These are phyloP conservation scores for Streptanthus diversifolius DNA, from an alignment of 345 rosid species.

Conservation along the genomic window DNA sequence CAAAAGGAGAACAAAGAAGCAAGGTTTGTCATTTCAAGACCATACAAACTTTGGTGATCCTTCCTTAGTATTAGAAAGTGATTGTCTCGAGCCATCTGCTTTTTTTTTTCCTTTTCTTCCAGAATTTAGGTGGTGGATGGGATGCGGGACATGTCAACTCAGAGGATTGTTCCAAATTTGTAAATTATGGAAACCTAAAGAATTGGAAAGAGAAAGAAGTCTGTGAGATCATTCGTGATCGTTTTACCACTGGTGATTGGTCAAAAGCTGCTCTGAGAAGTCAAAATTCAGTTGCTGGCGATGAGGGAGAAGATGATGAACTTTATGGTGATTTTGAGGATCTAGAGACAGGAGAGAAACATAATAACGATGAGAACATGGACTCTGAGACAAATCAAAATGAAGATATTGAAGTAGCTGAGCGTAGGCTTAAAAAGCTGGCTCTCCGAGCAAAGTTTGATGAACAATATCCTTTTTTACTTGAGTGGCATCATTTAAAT, in stretches of 20 bases:
- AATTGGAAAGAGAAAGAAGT: constrained; percentile 65
- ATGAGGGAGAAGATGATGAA: constrained; percentile 43
- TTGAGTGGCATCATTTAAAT: constrained; percentile 7
- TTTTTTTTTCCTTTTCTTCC: constrained; percentile 23
- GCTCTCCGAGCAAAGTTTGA: constrained; percentile 76
- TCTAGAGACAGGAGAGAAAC: constrained; percentile 74
- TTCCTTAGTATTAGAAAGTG: background rate
- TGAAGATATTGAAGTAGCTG: constrained; percentile 44
- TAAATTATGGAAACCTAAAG: constrained; percentile 42
- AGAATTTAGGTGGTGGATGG: constrained; percentile 50
- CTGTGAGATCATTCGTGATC: constrained; percentile 70
- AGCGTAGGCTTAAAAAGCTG: constrained; percentile 77
- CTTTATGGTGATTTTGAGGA: constrained; percentile 88
- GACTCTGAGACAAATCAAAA: constrained; percentile 37
- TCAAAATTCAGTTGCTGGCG: constrained; percentile 32
- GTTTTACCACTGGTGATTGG: constrained; percentile 93
- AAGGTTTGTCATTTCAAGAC: constrained; percentile 48
- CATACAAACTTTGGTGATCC: background rate
- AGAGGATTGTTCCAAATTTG: constrained; percentile 80
- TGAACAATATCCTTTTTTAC: constrained; percentile 78
- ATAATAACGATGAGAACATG: constrained; percentile 34
- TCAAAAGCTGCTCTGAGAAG: constrained; percentile 67
- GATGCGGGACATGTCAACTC: constrained; percentile 40
- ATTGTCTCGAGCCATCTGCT: background rate
- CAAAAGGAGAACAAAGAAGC: constrained; percentile 62